phyloP scores from a whole-genome alignment of 2,329 filamentous ascomycete species.

The Dendryphion nanum region DNA sequence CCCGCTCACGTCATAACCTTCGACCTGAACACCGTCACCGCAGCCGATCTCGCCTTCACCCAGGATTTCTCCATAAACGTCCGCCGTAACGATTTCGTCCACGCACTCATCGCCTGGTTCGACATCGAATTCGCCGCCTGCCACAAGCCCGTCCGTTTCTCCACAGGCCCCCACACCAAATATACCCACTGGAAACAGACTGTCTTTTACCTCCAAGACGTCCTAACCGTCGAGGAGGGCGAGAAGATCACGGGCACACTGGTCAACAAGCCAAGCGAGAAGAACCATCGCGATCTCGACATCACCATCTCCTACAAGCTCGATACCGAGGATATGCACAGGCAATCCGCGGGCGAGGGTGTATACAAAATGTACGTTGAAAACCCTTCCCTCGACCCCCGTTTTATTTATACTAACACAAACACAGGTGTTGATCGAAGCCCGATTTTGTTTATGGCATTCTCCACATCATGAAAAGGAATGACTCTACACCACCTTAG shows the following conservation, averaged over 20 bases:
- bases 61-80: slow-evolving; percentile 72
- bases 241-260: slow-evolving; percentile 75
- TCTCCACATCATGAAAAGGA: too few species aligned
- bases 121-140: slow-evolving; percentile 98
- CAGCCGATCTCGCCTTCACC: slow-evolving; percentile 79
- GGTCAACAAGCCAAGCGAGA: slow-evolving; percentile 82
- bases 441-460: too few species aligned
- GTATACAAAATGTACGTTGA: slow-evolving; percentile 72
- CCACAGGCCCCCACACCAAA: slow-evolving; percentile 95
- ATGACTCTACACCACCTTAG: too few species aligned
- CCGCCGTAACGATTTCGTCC: slow-evolving; percentile 89
- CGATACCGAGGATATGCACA: slow-evolving; percentile 69
- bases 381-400: too few species aligned
- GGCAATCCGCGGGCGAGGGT: slow-evolving; percentile 67
- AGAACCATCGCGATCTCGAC: slow-evolving; percentile 93
- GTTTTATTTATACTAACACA: too few species aligned
- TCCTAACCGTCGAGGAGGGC: slow-evolving; percentile 84
- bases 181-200: slow-evolving; percentile 99
- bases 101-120: slow-evolving; percentile 97
- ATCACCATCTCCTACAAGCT: slow-evolving; percentile 83
- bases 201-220: slow-evolving; percentile 94
- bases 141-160: slow-evolving; percentile 97
- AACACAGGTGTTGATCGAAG: too few species aligned
- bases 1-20: slow-evolving; percentile 80
- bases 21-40: slow-evolving; percentile 87